Base-by-base conservation (phyloP, 306 rosid species). In the Lathyrus sativus region DNA sequence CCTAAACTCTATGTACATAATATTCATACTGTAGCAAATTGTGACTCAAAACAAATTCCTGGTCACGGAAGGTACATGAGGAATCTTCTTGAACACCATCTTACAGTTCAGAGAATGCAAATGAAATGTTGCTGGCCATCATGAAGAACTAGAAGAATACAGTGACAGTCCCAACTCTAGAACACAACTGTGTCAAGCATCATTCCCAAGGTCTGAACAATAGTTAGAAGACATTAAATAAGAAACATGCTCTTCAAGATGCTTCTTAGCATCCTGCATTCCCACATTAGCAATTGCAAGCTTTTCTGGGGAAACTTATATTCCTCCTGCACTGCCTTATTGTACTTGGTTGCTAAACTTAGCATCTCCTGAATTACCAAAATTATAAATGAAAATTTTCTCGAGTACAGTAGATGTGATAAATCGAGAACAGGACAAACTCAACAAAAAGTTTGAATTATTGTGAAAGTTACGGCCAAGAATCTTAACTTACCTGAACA, bases 281-380 rank as follows among this genome's bases (percentile, higher is more conserved):
- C 82, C 82, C 37, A 78, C 82, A 1, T 72, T 78, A 2, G 82
- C 82, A 9, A 92, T 86, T 17, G 96, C 96, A 31, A 92, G 95
- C 73, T 87, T 87, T 76, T 92, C 98, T 3, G 95, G 3, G 96
- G 75, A 58, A 92, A 68, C 80, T 92, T 96, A 50, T 89, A 95
- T 83, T 92, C 98, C 78, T 92, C 98, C 72, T 89, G 96, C 70
- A 92, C 98, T 10, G 95, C 98, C 79, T 92, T 92, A 79, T 87
- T 92, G 88, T 92, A 92, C 65, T 85, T 89, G 10, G 82, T 14
- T 17, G n/a, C n/a, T n/a, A n/a, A n/a, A n/a, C n/a, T n/a, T n/a
- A n/a, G n/a, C n/a, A n/a, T n/a, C n/a, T n/a, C n/a, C n/a, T n/a
- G n/a, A n/a, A n/a, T n/a, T n/a, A n/a, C n/a, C n/a, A n/a, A n/a